phyloP scores from a whole-genome alignment of 768 basidiomycete species.

The Tylopilus felleus region DNA sequence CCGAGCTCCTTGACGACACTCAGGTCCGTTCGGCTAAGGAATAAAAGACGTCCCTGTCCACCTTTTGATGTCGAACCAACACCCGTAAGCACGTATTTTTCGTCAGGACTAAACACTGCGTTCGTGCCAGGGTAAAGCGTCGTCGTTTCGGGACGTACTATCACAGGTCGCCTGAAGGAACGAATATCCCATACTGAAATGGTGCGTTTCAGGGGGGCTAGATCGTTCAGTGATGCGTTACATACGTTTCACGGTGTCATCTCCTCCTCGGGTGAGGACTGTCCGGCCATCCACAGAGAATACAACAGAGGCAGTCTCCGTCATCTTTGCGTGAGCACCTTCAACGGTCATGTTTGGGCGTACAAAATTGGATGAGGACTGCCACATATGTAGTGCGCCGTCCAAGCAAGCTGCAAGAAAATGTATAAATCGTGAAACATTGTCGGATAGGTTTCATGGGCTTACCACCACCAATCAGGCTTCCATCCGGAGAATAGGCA shows the following conservation, averaged over 20 bases:
- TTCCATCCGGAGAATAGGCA: slow-evolving; percentile 87
- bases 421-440: not conserved
- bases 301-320: slow-evolving; percentile 80
- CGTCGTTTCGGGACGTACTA: slow-evolving; percentile 55
- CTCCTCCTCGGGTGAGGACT: slow-evolving; percentile 85
- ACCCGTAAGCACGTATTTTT: slow-evolving; percentile 85
- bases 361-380: slow-evolving; percentile 88
- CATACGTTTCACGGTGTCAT: slow-evolving; percentile 94
- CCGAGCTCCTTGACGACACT: slow-evolving; percentile 64
- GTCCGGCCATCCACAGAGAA: slow-evolving; percentile 89
- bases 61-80: slow-evolving; percentile 65
- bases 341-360: slow-evolving; percentile 85
- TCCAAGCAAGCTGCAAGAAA: slow-evolving; percentile 71
- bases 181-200: slow-evolving; percentile 89
- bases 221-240: slow-evolving; percentile 19
- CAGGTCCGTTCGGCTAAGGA: slow-evolving; percentile 68
- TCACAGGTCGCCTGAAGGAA: slow-evolving; percentile 85
- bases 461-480: slow-evolving; percentile 82
- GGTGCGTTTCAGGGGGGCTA: not conserved
- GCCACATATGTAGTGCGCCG: slow-evolving; percentile 93
- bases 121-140: slow-evolving; percentile 92
- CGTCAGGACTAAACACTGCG: slow-evolving; percentile 93
- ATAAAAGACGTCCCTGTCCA: slow-evolving; percentile 65
- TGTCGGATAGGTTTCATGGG: slow-evolving; percentile 12
- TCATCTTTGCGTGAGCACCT: slow-evolving; percentile 81